Evolutionary conservation across 2,329 filamentous ascomycete species (phyloP), one percentile per base, ranked within the genome.

Genomic region (Ophiostoma populinum): DNA sequence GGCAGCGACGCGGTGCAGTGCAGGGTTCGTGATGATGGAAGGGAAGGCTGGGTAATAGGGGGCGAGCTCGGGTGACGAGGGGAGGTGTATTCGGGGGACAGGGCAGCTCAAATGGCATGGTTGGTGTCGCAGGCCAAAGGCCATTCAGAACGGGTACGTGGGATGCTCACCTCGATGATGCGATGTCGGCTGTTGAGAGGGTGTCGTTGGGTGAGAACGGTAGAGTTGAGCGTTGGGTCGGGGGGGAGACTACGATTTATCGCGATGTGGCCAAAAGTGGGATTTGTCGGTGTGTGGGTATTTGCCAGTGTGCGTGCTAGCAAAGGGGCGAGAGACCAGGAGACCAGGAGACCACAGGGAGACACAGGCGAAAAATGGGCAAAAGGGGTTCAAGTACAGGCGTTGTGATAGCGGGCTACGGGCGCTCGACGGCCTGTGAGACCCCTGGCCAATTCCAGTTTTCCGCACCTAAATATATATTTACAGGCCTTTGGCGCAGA

Each of bases 201-300:
- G 18, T 33, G 18, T 32, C 30, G 15, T 25, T 28, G 28, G 29
- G 21, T 18, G 19, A 34, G 33, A 38, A n/a, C n/a, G 35, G 36
- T 27, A 17, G 31, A 31, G 36, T 34, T 25, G 32, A 28, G 29
- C 25, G 30, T 28, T 34, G 20, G 26, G 36, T 36, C 30, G 18
- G 36, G 34, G 40, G 20, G 27, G 9, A 13, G 9, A 29, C 27
- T 20, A 32, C 29, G 39, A 41, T 43, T 41, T 44, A 33, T 44
- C 42, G 42, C 42, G 42, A 44, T 44, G 42, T 44, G 42, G 42
- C 41, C 42, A 43, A 41, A 44, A 41, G 42, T 44, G 42, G 41
- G 41, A 43, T 43, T 44, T 44, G 42, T 44, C 42, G 42, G 42
- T 44, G 42, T 42, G 42, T 41, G 37, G 38, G 21, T 32, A 22